phyloP scores from a whole-genome alignment of 2,329 filamentous ascomycete species.

The Pestalotiopsis sp. region DNA sequence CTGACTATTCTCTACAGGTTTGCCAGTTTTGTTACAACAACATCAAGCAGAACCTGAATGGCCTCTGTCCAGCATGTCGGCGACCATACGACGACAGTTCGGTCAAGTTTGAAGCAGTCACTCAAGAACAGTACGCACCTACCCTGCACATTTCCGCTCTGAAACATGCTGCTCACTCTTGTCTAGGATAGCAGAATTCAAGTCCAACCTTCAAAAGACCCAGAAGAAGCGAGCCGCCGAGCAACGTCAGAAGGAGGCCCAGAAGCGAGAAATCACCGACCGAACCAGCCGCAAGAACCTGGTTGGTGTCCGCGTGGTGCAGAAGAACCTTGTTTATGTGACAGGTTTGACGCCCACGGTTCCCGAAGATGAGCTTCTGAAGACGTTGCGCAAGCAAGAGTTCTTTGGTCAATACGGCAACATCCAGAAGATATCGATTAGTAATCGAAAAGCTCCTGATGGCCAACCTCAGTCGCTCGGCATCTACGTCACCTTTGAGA shows the following conservation, averaged over 20 bases:
- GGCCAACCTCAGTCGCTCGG: constrained; percentile 85
- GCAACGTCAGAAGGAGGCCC: constrained; percentile 88
- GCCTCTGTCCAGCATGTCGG: constrained; percentile 94
- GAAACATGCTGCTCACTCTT: constrained; percentile 8
- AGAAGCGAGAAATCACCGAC: constrained; percentile 88
- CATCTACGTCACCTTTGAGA: constrained; percentile 97
- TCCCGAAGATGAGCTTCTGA: constrained; percentile 87
- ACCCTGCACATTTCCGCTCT: background rate
- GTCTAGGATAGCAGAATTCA: constrained; percentile 71
- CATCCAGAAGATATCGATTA: constrained; percentile 98
- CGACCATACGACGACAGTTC: constrained; percentile 95
- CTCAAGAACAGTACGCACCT: constrained; percentile 76
- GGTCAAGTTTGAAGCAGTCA: constrained; percentile 95
- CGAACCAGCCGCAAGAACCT: constrained; percentile 95
- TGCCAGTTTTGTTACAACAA: constrained; percentile 99
- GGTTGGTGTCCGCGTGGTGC: constrained; percentile 91
- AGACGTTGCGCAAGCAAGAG: constrained; percentile 85
- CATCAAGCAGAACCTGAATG: constrained; percentile 97
- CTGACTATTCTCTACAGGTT: constrained; percentile 60
- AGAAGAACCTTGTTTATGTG: constrained; percentile 98
- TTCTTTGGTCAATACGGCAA: constrained; percentile 99
- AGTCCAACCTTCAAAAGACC: constrained; percentile 81
- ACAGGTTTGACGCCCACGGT: constrained; percentile 91
- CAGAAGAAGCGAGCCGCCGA: constrained; percentile 88
- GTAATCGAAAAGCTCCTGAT: constrained; percentile 82